Conservation (phyloP, 2,329 filamentous ascomycete species). For the Cryphonectria nitschkei region DNA sequence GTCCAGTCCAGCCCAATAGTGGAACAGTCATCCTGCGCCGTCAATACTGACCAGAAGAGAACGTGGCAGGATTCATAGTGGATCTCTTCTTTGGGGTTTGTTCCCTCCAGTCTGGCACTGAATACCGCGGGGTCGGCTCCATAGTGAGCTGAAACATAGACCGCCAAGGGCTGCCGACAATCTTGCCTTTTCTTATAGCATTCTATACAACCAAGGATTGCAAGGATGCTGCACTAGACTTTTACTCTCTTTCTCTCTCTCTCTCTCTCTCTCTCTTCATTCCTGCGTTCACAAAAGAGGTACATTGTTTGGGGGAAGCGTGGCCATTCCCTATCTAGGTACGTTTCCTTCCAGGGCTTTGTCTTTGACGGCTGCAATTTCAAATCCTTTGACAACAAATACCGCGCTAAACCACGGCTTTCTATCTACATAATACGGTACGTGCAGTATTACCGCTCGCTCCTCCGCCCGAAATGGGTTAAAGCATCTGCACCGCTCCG, state of each 20-base stretch:
- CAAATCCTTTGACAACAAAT: neutral
- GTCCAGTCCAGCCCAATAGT: neutral
- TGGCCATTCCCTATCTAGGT: too few relatives aligned
- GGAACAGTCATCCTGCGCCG: neutral
- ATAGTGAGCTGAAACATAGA: neutral
- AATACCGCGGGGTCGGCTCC: neutral
- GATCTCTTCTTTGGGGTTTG: neutral
- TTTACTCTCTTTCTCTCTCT: neutral
- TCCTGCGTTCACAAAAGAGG: neutral
- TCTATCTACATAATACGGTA: neutral
- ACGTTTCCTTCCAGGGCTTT: neutral
- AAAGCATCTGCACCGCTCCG: neutral
- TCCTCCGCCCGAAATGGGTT: neutral
- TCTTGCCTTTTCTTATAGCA: neutral
- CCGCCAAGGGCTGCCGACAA: neutral
- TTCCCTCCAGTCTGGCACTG: neutral
- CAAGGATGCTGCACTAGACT: neutral
- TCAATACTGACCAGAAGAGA: neutral
- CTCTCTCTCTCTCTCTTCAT: too few relatives aligned
- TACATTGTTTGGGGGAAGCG: neutral
- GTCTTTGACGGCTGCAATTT: neutral
- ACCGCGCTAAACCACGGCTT: neutral
- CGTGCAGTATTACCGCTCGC: neutral
- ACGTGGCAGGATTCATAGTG: neutral
- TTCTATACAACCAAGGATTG: too few relatives aligned